Percentiles rank a stretch among this genome's conserved stretches.
These are phyloP conservation scores for Incumbomyces delicatus DNA, from an alignment of 2,329 filamentous ascomycete genomes.

Conservation along the genomic window DNA sequence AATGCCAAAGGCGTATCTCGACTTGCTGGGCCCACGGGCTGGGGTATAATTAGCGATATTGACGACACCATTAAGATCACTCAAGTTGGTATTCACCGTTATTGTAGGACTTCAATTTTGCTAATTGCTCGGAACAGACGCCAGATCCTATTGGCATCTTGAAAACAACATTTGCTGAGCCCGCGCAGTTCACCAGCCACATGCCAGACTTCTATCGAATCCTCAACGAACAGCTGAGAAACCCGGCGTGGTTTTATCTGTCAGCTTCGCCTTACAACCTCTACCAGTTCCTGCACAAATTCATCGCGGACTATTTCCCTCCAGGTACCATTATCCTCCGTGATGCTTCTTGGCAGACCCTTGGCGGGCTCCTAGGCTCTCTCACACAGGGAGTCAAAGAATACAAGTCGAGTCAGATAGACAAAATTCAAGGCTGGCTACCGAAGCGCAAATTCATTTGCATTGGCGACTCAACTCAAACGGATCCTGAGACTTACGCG, in stretches of 20 bases:
- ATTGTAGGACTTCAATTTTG: too few relatives aligned
- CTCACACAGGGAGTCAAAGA: slow-evolving; percentile 66
- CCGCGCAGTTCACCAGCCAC: slow-evolving; percentile 59
- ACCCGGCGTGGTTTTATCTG: slow-evolving; percentile 81
- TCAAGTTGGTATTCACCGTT: background rate
- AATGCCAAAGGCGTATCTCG: slow-evolving; percentile 59
- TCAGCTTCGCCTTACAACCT: slow-evolving; percentile 91
- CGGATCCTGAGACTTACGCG: slow-evolving; percentile 81
- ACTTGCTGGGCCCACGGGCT: slow-evolving; percentile 67
- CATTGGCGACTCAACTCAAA: slow-evolving; percentile 85
- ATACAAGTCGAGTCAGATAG: slow-evolving; percentile 76
- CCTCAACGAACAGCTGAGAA: slow-evolving; percentile 45
- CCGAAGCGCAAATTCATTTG: slow-evolving; percentile 70
- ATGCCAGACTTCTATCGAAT: slow-evolving; percentile 78
- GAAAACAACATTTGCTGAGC: slow-evolving; percentile 70
- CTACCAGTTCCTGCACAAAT: slow-evolving; percentile 72
- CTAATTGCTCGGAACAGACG: slow-evolving; percentile 55
- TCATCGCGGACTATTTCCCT: slow-evolving; percentile 62
- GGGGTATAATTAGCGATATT: slow-evolving; percentile 79
- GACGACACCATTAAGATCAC: slow-evolving; percentile 81
- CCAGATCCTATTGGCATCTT: slow-evolving; percentile 71
- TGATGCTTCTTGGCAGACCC: slow-evolving; percentile 75
- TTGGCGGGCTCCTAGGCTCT: slow-evolving; percentile 67
- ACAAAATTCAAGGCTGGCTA: slow-evolving; percentile 68
- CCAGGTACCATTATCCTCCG: slow-evolving; percentile 73